Evolutionary conservation across 2,329 filamentous ascomycete genomes (phyloP), one percentile per base, ranked within the genome.

Genomic region (Penicillium corylophilum): DNA sequence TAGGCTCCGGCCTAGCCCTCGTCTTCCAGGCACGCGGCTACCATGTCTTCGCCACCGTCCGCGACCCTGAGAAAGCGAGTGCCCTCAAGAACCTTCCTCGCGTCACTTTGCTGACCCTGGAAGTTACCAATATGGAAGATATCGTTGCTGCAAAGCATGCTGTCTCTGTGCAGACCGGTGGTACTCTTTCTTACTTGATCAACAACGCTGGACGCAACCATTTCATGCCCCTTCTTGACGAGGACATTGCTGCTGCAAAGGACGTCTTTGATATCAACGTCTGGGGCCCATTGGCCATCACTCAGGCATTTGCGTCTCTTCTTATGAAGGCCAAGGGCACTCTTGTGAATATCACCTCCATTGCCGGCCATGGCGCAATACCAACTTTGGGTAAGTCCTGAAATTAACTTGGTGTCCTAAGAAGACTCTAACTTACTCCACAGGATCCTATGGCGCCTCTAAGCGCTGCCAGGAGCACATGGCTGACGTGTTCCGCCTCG

Each of bases 201-300:
- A 77, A 77, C 61, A 78, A 77, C 53, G 71, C 74, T 16, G 76
- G 71, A 1, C 46, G 43, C 2, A 61, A 56, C n/a, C 66, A 62
- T 24, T 56, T 65, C 23, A 66, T 67, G 56, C 75, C 74, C 5
- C 50, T 71, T 7, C 51, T 77, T n/a, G 72, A 77, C 46, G 53
- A 62, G 1, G 58, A 71, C 23, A 50, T 75, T 1, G 61, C 68
- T 5, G 55, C 62, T 15, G 67, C 62, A 7, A 70, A 68, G 41
- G 46, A 26, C 7, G 28, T 61, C 7, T 60, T 54, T 13, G 55
- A 61, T 3, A 56, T 42, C 10, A 61, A 63, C 41, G 47, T 63
- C 10, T 61, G 56, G 56, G 56, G 56, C 1, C 31, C 47, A 8
- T 12, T 62, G 16, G 45, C 46, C 4, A 38, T 62, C 2, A 61